A percentile compares a stretch with the other conserved stretches of the same genome.
Evolutionary conservation across 495 filamentous ascomycete genomes (phyloP).

Genomic region (Amorphotheca resinae): DNA sequence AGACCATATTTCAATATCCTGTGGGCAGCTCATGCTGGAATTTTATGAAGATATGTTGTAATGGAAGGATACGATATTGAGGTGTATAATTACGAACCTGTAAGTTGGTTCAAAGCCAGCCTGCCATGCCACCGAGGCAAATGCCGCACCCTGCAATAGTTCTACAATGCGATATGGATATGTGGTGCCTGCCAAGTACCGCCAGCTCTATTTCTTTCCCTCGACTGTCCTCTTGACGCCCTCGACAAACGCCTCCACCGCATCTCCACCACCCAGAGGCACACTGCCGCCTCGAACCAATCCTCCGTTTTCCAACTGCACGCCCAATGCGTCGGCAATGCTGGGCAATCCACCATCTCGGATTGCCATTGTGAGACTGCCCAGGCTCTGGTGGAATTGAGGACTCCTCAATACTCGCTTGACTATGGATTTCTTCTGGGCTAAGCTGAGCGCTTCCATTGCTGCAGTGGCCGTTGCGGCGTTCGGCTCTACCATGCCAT

Average conservation of each 20-base stretch:
- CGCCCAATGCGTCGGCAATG: slow-evolving; percentile 71
- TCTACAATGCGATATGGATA: too few species aligned
- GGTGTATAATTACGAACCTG: too few species aligned
- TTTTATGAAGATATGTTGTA: too few species aligned
- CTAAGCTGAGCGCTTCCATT: slow-evolving; percentile 55
- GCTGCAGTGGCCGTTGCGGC: slow-evolving; percentile 56
- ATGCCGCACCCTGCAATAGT: too few species aligned
- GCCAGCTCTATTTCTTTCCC: slow-evolving; percentile 29
- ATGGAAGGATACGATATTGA: too few species aligned
- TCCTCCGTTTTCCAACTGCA: slow-evolving; percentile 72
- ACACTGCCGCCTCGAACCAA: slow-evolving; percentile 60
- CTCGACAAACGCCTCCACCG: slow-evolving; percentile 79
- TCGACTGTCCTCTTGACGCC: slow-evolving; percentile 72
- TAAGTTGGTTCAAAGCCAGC: too few species aligned
- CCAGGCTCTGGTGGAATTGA: slow-evolving; percentile 78
- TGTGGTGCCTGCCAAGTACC: too few species aligned
- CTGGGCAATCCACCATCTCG: slow-evolving; percentile 86
- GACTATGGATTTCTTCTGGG: slow-evolving; percentile 72
- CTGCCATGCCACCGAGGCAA: too few species aligned
- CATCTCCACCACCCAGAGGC: slow-evolving; percentile 78
- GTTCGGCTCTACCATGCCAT: slow-evolving; percentile 41
- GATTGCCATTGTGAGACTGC: slow-evolving; percentile 73
- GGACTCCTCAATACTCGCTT: slow-evolving; percentile 77
- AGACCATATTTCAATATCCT: too few species aligned
- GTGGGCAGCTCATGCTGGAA: too few species aligned